phyloP scores from a whole-genome alignment of 2,329 filamentous ascomycete genomes.

The Neonectria sp. region DNA sequence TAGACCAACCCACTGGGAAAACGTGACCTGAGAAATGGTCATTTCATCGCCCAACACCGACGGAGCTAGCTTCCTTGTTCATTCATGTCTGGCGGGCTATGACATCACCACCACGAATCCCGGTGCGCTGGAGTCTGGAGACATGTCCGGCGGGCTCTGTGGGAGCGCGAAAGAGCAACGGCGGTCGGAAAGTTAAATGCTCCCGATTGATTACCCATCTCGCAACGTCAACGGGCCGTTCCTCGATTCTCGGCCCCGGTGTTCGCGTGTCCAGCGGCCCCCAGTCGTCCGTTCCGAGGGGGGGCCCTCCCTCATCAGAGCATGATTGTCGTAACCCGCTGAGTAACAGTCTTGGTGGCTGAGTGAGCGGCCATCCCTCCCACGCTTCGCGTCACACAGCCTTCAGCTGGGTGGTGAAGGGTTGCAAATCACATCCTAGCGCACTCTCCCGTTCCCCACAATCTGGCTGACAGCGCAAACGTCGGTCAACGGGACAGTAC shows the following conservation, averaged over 20 bases:
- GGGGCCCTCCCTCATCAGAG: neutral
- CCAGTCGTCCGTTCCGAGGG: neutral
- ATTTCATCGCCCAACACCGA: conserved; percentile 1
- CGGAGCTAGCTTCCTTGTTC: conserved; percentile 7
- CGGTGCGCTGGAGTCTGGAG: conserved; percentile 2
- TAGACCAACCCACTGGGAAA: neutral
- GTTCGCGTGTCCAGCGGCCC: neutral
- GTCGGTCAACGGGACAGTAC: conserved; percentile 10
- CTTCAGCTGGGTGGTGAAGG: conserved; percentile 13
- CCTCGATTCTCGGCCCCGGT: neutral
- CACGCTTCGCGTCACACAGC: conserved; percentile 13
- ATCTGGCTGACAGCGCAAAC: conserved; percentile 11
- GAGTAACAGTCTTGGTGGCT: conserved; percentile 23
- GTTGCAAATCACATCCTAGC: conserved; percentile 7
- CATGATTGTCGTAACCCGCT: conserved; percentile 21
- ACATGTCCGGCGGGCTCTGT: neutral
- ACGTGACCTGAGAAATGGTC: neutral
- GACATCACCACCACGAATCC: conserved; percentile 7
- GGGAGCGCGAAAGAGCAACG: neutral
- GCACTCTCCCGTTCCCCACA: conserved; percentile 13
- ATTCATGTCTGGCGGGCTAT: neutral
- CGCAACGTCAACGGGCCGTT: conserved; percentile 2
- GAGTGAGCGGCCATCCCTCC: conserved; percentile 24
- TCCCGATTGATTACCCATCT: conserved; percentile 3
- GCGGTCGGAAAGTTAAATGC: conserved; percentile 1